Base-by-base conservation (phyloP, 306 rosid genomes). In the Castanospermum australe region DNA sequence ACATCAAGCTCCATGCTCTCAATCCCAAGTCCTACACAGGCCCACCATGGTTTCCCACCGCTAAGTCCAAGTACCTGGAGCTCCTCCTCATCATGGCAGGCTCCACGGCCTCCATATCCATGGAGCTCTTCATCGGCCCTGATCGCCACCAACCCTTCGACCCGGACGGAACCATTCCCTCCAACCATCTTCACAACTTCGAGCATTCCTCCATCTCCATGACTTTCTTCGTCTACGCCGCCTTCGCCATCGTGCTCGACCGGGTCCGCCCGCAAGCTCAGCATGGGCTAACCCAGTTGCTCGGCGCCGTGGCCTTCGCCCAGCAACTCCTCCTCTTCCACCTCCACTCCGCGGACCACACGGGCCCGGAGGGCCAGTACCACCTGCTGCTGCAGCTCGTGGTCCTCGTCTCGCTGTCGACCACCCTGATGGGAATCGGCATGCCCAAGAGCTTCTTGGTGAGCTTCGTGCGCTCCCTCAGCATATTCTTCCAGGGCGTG, bases 41-140 rank as follows among this genome's bases (percentile, higher is more conserved):
- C 2, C 87, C 65, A 32, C 56, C 91, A 6, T 94, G 99, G 99
- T 94, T 94, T 69, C 90, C 97, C 7, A 10, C 88, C 1, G 13
- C 91, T 15, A 91, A 54, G 45, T 45, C 50, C 73, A 91, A 57
- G 52, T 88, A 94, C 75, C 28, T 83, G 0, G 99, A 94, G 84
- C 99, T 88, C 4, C 4, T 73, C 25, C 33, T 89, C 24, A 92
- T 92, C 86, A 87, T 92, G 84, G 78, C 47, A 0, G 90, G 81
- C 5, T 42, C 78, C 39, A 10, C 35, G 0, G 89, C 88, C 51
- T 89, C 91, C 50, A 44, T 94, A 6, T 82, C 97, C 83, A 89
- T 92, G 97, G 99, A 89, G 71, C 95, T 94, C 67, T 87, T 94
- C 89, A 86, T 92, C 0, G 85, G 90, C 18, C 99, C 97, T 0